A percentile compares a stretch with the other conserved stretches of the same genome.
These are phyloP conservation scores for Annulohypoxylon bovei DNA, from an alignment of 495 filamentous ascomycete genomes.

Conservation along the genomic window DNA sequence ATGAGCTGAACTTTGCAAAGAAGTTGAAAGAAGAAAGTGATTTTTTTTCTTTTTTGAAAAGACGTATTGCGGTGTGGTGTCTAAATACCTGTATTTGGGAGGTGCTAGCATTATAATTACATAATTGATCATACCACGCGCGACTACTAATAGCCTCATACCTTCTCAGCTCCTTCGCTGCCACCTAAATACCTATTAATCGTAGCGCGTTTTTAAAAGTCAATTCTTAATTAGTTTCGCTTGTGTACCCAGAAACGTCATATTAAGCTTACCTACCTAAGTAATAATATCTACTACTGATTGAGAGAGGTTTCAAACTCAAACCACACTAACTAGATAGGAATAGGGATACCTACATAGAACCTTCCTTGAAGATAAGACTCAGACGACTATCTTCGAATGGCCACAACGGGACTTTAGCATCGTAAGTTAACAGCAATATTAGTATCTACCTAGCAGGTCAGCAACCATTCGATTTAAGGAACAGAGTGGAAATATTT, in stretches of 20 bases:
- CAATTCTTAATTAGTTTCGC: neutral
- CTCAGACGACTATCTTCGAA: neutral
- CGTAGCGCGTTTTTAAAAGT: neutral
- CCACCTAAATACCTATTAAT: too few relatives aligned
- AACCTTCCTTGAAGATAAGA: neutral
- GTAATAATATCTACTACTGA: neutral
- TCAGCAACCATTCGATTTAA: neutral
- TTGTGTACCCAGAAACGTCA: neutral
- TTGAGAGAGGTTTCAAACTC: neutral
- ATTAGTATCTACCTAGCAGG: neutral
- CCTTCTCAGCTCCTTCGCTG: neutral
- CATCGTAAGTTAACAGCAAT: neutral
- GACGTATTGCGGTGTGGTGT: neutral
- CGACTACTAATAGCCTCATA: neutral
- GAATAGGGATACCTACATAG: too few relatives aligned
- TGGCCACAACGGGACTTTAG: neutral
- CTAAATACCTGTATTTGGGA: too few relatives aligned
- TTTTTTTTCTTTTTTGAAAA: conserved; percentile 2
- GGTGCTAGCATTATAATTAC: conserved; percentile 16
- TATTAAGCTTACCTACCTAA: neutral
- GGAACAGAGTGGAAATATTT: neutral
- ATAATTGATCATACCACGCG: conserved; percentile 16
- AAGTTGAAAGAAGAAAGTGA: conserved; percentile 7
- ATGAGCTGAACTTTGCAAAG: conserved; percentile 1
- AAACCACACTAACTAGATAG: neutral